phyloP scores from a whole-genome alignment of 2,329 filamentous ascomycete species.

The Cylindrodendrum hubeiense region DNA sequence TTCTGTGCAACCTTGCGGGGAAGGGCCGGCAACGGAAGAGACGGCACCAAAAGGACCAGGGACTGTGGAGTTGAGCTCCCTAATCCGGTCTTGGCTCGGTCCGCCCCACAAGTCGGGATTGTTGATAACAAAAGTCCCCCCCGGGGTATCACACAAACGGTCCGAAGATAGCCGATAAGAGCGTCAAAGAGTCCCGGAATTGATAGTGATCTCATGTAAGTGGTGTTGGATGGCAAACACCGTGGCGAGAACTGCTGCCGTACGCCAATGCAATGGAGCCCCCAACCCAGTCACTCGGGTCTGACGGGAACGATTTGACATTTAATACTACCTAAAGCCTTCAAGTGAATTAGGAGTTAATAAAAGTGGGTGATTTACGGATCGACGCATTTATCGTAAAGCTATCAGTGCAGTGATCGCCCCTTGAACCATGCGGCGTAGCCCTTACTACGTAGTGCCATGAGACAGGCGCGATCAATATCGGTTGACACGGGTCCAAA shows the following conservation, averaged over 20 bases:
- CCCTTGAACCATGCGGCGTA: too few species aligned
- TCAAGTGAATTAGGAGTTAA: too few species aligned
- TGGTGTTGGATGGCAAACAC: not conserved
- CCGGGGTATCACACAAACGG: not conserved
- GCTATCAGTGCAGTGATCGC: too few species aligned
- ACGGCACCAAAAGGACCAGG: not conserved
- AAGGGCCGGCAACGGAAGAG: not conserved
- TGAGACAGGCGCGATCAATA: too few species aligned
- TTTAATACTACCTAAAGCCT: too few species aligned
- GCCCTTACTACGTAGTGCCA: too few species aligned
- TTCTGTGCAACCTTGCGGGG: not conserved
- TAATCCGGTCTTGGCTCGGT: not conserved
- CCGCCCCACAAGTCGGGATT: not conserved
- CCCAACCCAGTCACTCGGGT: too few species aligned
- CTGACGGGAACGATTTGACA: too few species aligned
- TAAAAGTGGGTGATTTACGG: too few species aligned
- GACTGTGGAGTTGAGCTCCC: not conserved
- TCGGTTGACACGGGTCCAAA: too few species aligned
- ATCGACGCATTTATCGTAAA: too few species aligned
- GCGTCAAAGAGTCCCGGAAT: not conserved
- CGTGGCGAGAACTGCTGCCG: not conserved
- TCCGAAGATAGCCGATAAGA: not conserved
- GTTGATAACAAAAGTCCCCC: slow-evolving; percentile 6
- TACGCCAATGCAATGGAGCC: not conserved
- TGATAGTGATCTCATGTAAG: not conserved